phyloP scores from a whole-genome alignment of 2,329 filamentous ascomycete genomes.

The Fusarium sp. region DNA sequence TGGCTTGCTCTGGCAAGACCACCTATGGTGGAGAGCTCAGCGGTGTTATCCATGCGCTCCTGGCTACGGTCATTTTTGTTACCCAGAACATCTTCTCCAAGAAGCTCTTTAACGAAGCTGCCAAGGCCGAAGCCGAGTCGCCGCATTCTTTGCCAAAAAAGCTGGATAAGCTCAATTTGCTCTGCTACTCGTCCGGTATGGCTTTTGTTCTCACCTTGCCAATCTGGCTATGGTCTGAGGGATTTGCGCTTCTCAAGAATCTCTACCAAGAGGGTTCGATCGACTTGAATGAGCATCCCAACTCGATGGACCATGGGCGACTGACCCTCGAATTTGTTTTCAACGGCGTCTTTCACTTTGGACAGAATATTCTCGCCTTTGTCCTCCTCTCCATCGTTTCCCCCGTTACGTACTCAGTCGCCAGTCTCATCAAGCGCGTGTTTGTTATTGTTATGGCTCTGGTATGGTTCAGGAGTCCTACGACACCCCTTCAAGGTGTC shows the following conservation, averaged over 20 bases:
- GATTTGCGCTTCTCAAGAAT: conserved; percentile 78
- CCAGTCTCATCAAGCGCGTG: conserved; percentile 94
- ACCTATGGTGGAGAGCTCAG: conserved; percentile 84
- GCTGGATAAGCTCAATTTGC: conserved; percentile 93
- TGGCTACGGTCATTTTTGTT: conserved; percentile 93
- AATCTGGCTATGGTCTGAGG: conserved; percentile 94
- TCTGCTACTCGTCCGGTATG: conserved; percentile 96
- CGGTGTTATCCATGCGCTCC: conserved; percentile 87
- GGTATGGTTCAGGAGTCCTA: conserved; percentile 93
- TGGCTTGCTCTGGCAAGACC: conserved; percentile 88
- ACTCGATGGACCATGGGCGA: conserved; percentile 79
- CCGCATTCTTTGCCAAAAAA: conserved; percentile 72
- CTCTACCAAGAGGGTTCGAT: conserved; percentile 84
- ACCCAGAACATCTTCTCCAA: conserved; percentile 99
- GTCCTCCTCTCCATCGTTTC: conserved; percentile 91
- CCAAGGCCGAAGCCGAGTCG: conserved; percentile 81
- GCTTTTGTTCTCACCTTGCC: conserved; percentile 89
- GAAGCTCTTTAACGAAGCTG: conserved; percentile 94
- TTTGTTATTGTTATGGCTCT: conserved; percentile 96
- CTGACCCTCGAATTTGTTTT: conserved; percentile 88
- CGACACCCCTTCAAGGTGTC: conserved; percentile 81
- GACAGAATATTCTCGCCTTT: conserved; percentile 95
- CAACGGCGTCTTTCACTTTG: conserved; percentile 97
- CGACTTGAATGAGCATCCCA: conserved; percentile 64
- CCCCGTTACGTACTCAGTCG: conserved; percentile 96